Evolutionary conservation across 106 monocot genomes (phyloP), one percentile per base, ranked within the genome.

Genomic region (Apostasia shenzhenica): DNA sequence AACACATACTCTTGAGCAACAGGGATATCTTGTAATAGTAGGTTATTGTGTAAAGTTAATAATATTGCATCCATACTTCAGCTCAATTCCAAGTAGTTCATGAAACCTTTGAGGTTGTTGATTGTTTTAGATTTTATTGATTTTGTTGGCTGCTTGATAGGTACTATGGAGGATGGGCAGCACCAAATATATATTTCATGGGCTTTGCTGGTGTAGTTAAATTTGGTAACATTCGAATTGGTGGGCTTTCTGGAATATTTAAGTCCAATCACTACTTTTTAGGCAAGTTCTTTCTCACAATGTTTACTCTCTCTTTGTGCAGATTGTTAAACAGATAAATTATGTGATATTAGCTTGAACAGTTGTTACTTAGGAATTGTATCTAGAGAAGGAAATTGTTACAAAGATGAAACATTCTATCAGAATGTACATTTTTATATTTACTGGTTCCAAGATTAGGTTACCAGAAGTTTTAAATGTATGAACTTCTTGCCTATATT

Each of bases 191-290:
- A 80, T 88, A 79, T 71, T 88, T 88, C 69, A 50, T 95, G 78
- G 92, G 89, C 37, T 89, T 77, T 71, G 79, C 92, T 75, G 95
- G 92, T 44, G 87, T 97, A 41, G 60, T 92, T 5, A 89, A 85
- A 73, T 97, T 92, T 83, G 92, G 92, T 37, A 87, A 92, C 71
- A 76, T 97, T 41, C 82, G 92, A 74, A 89, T 97, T 77, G 97
- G 86, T 52, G 97, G 92, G 57, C 73, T 92, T 56, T 97, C 97
- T 64, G 92, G 97, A 55, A 97, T 97, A 59, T 89, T 87, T 76
- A 92, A 97, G 66, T 47, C 57, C 67, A 41, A 58, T 0, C 60
- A 89, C 78, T 97, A 89, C 65, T 65, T 45, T 49, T 66, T 78
- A 84, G 97, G 97, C 75, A 84, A 84, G 83, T 83, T 55, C 64